phyloP scores from a whole-genome alignment of 202 grass and related monocot genomes.

The Panicum hallii region DNA sequence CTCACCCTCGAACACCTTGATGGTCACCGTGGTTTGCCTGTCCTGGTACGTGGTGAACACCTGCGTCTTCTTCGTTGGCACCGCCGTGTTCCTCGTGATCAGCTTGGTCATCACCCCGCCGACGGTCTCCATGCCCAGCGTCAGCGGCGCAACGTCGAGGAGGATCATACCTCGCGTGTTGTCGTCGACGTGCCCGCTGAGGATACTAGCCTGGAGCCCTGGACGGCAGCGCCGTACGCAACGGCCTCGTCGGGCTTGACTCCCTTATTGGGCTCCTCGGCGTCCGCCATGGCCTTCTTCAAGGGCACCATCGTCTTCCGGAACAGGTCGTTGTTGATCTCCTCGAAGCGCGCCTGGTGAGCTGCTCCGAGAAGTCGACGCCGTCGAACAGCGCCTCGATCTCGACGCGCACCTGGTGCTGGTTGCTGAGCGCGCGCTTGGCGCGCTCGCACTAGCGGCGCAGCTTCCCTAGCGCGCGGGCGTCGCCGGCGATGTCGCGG shows the following conservation, averaged over 20 bases:
- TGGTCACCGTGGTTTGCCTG: slow-evolving; percentile 16
- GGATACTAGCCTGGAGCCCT: neutral
- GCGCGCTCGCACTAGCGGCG: slow-evolving; percentile 64
- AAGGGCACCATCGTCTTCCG: slow-evolving; percentile 54
- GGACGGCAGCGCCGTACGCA: slow-evolving; percentile 7
- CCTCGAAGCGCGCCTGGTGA: slow-evolving; percentile 63
- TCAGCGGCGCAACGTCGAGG: slow-evolving; percentile 16
- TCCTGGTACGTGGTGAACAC: slow-evolving; percentile 27
- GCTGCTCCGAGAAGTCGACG: slow-evolving; percentile 46
- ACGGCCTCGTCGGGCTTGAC: slow-evolving; percentile 32
- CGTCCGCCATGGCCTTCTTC: slow-evolving; percentile 57
- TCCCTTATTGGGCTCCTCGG: slow-evolving; percentile 18
- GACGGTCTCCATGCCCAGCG: neutral
- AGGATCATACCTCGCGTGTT: neutral
- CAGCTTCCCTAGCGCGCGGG: slow-evolving; percentile 58
- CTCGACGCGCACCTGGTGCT: slow-evolving; percentile 65
- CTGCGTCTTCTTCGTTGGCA: neutral
- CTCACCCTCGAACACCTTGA: slow-evolving; percentile 60
- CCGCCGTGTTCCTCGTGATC: neutral
- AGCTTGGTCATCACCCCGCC: slow-evolving; percentile 12
- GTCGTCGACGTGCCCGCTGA: neutral
- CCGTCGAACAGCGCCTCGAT: slow-evolving; percentile 50
- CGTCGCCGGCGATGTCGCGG: slow-evolving; percentile 49
- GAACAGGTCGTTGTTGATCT: slow-evolving; percentile 64
- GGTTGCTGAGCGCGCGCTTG: slow-evolving; percentile 62